Conservation (phyloP, 2,329 filamentous ascomycete species). For the Fusarium proliferatum region DNA sequence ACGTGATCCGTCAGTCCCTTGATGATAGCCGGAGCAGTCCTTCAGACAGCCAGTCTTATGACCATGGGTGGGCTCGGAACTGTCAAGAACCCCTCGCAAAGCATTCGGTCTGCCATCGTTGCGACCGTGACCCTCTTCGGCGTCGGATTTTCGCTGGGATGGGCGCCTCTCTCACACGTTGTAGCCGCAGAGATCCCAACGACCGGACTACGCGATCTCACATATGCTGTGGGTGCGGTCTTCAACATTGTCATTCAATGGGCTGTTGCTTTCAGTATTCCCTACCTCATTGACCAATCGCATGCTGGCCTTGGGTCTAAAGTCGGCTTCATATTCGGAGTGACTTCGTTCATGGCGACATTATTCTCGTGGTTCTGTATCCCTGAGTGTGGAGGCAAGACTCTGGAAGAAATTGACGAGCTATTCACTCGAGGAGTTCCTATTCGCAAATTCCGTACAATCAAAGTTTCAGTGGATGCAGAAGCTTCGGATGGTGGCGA, state of each 20-base stretch:
- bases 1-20: conserved; percentile 25
- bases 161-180: conserved; percentile 51
- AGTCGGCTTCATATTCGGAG: conserved; percentile 34
- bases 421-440: conserved; percentile 32
- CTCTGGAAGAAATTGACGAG: conserved; percentile 42
- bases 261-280: conserved; percentile 48
- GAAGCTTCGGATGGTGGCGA: neutral
- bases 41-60: conserved; percentile 47
- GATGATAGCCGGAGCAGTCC: conserved; percentile 42
- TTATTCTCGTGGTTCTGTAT: conserved; percentile 35
- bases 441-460: conserved; percentile 33
- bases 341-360: conserved; percentile 15
- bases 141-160: conserved; percentile 48
- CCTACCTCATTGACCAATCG: conserved; percentile 51
- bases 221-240: conserved; percentile 44
- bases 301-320: conserved; percentile 49
- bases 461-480: neutral
- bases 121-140: conserved; percentile 48
- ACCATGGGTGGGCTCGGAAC: conserved; percentile 53
- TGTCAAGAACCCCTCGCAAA: conserved; percentile 14
- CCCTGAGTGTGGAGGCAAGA: conserved; percentile 38
- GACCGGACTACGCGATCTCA: conserved; percentile 47
- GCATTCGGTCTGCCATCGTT: conserved; percentile 45
- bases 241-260: conserved; percentile 26
- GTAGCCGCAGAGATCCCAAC: conserved; percentile 51